Evolutionary conservation across 257 asterid species (phyloP), one percentile per base, ranked within the genome.

Genomic region (Nicotiana benthamiana): DNA sequence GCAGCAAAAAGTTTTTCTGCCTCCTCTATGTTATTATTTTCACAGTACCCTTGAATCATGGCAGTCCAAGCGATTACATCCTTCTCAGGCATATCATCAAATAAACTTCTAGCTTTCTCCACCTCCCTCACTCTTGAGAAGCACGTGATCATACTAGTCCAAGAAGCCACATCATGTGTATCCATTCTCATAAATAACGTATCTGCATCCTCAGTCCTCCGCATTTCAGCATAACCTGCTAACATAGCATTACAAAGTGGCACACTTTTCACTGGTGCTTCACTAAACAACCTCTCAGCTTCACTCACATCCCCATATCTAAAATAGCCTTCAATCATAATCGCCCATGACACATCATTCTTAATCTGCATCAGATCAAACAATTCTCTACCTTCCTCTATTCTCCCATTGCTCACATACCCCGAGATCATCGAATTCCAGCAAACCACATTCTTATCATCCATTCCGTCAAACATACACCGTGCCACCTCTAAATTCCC

Each of bases 351-450:
- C 61, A 90, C 89, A 43, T 85, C 90, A 63, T 91, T 87, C 87
- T 83, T 91, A 85, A 75, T 79, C 46, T 85, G 88, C 93, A 91
- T 91, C 59, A 79, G 85, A 75, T 88, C 92, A 75, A 89, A 89
- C 36, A 91, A 80, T 15, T 65, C 80, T 75, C 87, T 80, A 72
- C 80, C 92, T 79, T 91, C 95, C 81, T 87, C 84, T 4, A 87
- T 64, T 64, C 80, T 85, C 20, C 93, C 95, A 26, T 80, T 86
- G 64, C 79, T 80, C 77, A 88, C 65, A 62, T 92, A 93, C 61
- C 98, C 97, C 11, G 98, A 91, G 36, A 92, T 80, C 94, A 94
- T 88, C 24, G 96, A 90, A 64, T 93, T 94, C 97, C 96, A 94
- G 74, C 97, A 86, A 11, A 90, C 88, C 9, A 88, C 91, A 83